Evolutionary conservation across 2,329 filamentous ascomycete species (phyloP).

Genomic region (Coniochaeta sp.): DNA sequence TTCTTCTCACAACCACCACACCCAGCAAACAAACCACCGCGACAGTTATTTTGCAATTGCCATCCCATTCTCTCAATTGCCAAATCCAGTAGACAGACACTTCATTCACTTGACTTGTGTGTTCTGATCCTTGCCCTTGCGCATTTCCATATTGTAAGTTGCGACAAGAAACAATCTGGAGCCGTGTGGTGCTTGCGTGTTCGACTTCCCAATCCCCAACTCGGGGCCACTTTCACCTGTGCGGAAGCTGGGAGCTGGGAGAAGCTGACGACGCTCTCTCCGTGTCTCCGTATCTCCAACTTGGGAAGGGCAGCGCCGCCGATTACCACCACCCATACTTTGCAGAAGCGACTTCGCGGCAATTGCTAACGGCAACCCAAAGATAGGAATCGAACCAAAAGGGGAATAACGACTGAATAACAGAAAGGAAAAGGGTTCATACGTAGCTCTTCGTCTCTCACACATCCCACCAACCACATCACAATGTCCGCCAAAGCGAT

Average conservation of each 20-base stretch:
- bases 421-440: constrained; percentile 4
- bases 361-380: neutral
- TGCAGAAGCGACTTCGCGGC: neutral
- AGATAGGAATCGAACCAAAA: neutral
- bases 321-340: neutral
- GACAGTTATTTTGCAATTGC: neutral
- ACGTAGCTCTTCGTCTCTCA: constrained; percentile 10
- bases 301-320: neutral
- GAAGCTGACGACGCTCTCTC: constrained; percentile 3
- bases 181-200: constrained; percentile 1
- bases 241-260: no score
- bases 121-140: neutral
- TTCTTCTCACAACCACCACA: no score
- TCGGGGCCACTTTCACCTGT: no score
- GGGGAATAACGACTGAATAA: neutral
- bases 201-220: neutral
- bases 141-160: neutral
- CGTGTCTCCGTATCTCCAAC: no score
- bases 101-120: neutral
- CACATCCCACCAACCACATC: constrained; percentile 21
- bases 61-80: neutral
- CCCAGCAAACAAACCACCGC: neutral
- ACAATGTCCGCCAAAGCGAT: constrained; percentile 93
- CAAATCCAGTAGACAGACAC: neutral
- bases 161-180: neutral